Percentiles rank a stretch among this genome's conserved stretches.
phyloP scores from a whole-genome alignment of 352 stramenopile genomes.

The Phytophthora ramorum region DNA sequence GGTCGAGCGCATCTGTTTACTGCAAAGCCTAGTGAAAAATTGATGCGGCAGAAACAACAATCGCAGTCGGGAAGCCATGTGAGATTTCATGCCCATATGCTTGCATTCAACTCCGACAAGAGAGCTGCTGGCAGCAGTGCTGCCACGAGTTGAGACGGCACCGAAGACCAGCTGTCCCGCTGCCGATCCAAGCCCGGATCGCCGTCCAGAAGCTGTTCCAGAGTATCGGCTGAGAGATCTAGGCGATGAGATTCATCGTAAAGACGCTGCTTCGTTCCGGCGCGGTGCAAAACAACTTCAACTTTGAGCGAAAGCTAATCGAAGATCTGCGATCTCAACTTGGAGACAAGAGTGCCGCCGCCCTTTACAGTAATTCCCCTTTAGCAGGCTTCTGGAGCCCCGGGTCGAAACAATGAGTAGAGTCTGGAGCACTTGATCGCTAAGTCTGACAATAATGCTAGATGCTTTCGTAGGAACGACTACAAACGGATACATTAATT shows the following conservation, averaged over 20 bases:
- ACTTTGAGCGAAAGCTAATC: background rate
- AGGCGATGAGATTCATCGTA: background rate
- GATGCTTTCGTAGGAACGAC: background rate
- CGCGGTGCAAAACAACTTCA: background rate
- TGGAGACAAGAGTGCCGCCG: too few relatives aligned
- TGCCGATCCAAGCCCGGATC: background rate
- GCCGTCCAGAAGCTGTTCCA: background rate
- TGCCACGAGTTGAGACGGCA: slow-evolving; percentile 9
- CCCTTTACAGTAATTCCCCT: background rate
- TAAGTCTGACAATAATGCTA: too few relatives aligned
- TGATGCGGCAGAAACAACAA: slow-evolving; percentile 17
- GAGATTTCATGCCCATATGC: slow-evolving; percentile 18
- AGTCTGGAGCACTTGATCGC: background rate
- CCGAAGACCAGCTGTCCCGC: slow-evolving; percentile 3
- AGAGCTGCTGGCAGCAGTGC: too few relatives aligned
- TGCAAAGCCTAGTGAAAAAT: slow-evolving; percentile 23
- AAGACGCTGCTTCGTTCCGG: background rate
- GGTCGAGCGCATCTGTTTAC: slow-evolving; percentile 17
- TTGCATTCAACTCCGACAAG: background rate
- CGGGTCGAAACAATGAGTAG: too few relatives aligned
- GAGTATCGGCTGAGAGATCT: background rate
- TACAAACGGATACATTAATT: background rate
- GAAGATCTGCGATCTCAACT: background rate
- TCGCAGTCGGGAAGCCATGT: slow-evolving; percentile 10
- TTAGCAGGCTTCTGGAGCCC: background rate